Base-by-base conservation (phyloP, 2,329 filamentous ascomycete species). In the Claviceps cyperi region DNA sequence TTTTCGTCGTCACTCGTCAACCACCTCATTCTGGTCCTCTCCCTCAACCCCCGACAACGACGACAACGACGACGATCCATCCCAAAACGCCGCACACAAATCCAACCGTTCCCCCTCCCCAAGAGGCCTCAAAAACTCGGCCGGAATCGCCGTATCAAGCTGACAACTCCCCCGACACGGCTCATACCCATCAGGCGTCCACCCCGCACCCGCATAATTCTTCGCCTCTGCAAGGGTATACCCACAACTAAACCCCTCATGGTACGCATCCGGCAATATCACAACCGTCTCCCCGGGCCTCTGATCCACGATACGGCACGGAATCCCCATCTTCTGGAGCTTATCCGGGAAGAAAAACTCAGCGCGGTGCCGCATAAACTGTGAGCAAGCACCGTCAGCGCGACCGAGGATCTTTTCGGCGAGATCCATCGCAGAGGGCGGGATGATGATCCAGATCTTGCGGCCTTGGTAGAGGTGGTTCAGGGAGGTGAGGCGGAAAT, bases 271-370 rank as follows among this genome's bases (percentile, higher is more conserved):
- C 0, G 66, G 66, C 7, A 68, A 54, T 43, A 68, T 64, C 38
- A 68, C 66, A 38, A 68, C 64, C 8, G 66, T 68, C 55, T 68
- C 66, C 6, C 65, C 66, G 5, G 66, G 64, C 1, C 64, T 60
- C 48, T 68, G 66, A 37, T 68, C 66, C 47, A 68, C 59, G 48
- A 68, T 60, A 11, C 65, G 63, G 50, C 60, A 65, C 0, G 65
- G 66, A 7, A 68, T 65, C 9, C 62, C 63, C 9, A 68, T 58
- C 52, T 64, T 64, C n/a, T 64, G 57, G 1, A 68, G 64, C 51
- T 66, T 66, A 32, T 67, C 62, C 1, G 66, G 66, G 48, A 68
- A 68, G 55, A 68, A 63, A 54, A 68, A 68, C 52, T 68, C 66
- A 37, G 66, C 66, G 40, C 66, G 60, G 54, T 68, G 66, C 19